These are phyloP conservation scores for Erodium trifolium DNA, from an alignment of 441 rosid species.

Conservation along the genomic window DNA sequence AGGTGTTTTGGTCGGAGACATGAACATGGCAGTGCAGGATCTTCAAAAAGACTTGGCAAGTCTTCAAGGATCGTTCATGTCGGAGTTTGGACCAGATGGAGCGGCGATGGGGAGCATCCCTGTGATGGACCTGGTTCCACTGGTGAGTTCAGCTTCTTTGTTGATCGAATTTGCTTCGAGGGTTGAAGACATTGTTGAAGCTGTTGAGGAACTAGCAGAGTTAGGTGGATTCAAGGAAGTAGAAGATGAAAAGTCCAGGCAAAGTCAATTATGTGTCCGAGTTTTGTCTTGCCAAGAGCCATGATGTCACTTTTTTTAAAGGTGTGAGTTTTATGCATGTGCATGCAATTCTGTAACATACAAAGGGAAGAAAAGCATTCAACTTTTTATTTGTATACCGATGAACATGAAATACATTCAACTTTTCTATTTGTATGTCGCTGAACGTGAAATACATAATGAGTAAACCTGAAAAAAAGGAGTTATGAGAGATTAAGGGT, in stretches of 20 bases:
- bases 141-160: slow-evolving; percentile 40
- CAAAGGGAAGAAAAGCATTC: too few species aligned
- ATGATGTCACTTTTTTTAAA: slow-evolving; percentile 16
- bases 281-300: slow-evolving; percentile 15
- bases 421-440: too few species aligned
- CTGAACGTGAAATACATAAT: too few species aligned
- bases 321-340: slow-evolving; percentile 19
- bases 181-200: slow-evolving; percentile 35
- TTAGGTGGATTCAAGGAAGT: slow-evolving; percentile 42
- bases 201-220: slow-evolving; percentile 34
- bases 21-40: slow-evolving; percentile 46
- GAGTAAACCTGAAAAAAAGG: too few species aligned
- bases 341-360: too few species aligned
- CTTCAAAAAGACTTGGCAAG: slow-evolving; percentile 36
- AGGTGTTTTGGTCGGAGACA: slow-evolving; percentile 34
- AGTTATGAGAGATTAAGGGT: too few species aligned
- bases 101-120: slow-evolving; percentile 13
- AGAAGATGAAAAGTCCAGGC: slow-evolving; percentile 23
- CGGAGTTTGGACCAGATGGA: slow-evolving; percentile 2
- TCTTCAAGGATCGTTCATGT: slow-evolving; percentile 13
- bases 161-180: slow-evolving; percentile 39
- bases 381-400: too few species aligned
- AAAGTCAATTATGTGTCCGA: slow-evolving; percentile 16
- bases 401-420: too few species aligned
- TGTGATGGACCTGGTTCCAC: slow-evolving; percentile 40